A percentile compares a stretch with the other conserved stretches of the same genome.
Conservation (phyloP, 345 rosid genomes). For the Salix suchowensis region DNA sequence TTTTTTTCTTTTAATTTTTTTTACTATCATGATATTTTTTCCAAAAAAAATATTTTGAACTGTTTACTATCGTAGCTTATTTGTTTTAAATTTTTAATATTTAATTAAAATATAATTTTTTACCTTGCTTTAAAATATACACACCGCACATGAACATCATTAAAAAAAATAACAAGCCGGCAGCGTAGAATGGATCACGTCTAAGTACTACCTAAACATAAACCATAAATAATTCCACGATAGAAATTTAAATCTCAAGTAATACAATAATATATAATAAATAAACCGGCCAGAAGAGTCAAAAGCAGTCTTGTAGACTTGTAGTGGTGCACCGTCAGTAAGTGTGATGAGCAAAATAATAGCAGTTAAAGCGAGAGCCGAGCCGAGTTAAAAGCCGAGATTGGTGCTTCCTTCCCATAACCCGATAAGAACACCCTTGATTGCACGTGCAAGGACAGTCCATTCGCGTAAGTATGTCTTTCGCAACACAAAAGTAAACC, state of each 20-base stretch:
- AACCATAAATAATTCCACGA: too few species aligned
- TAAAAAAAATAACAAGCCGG: too few species aligned
- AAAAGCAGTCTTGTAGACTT: background rate
- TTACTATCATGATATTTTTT: too few species aligned
- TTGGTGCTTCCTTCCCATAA: conserved; percentile 41
- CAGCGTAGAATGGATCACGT: too few species aligned
- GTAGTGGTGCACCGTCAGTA: background rate
- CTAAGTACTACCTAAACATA: too few species aligned
- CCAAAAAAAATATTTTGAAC: too few species aligned
- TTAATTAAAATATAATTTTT: too few species aligned
- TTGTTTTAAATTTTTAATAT: too few species aligned
- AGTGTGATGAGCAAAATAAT: background rate
- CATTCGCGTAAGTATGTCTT: conserved; percentile 22
- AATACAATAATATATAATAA: background rate
- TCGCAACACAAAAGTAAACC: background rate
- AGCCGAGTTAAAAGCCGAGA: conserved; percentile 55
- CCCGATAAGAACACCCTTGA: conserved; percentile 35
- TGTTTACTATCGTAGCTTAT: too few species aligned
- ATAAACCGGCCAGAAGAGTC: background rate
- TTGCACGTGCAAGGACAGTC: conserved; percentile 58
- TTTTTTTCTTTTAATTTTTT: too few species aligned
- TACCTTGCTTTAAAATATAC: too few species aligned
- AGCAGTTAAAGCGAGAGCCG: conserved; percentile 22
- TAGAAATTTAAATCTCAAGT: background rate
- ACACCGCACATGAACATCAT: too few species aligned